phyloP scores from a whole-genome alignment of 768 basidiomycete species.

The Mycena rosella region DNA sequence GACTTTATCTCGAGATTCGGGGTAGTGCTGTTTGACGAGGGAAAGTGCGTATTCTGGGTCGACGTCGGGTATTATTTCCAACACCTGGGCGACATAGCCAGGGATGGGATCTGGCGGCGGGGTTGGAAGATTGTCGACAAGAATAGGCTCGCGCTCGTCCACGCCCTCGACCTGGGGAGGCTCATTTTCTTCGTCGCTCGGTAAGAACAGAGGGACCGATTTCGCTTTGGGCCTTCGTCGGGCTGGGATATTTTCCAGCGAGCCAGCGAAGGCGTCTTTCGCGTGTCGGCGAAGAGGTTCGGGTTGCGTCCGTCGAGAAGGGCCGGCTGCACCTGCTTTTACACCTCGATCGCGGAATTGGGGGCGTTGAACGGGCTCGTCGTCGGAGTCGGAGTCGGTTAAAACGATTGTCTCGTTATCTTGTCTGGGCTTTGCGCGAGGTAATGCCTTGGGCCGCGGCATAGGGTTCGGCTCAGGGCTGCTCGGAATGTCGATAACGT shows the following conservation, averaged over 20 bases:
- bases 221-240: conserved; percentile 23
- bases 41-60: conserved; percentile 63
- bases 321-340: conserved; percentile 9
- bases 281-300: conserved; percentile 17
- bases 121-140: conserved; percentile 15
- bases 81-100: conserved; percentile 59
- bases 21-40: conserved; percentile 61
- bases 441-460: not conserved
- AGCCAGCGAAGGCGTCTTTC: conserved; percentile 23
- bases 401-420: conserved; percentile 13
- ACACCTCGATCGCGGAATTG: conserved; percentile 8
- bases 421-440: conserved; percentile 6
- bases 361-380: not conserved
- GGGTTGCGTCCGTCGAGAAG: conserved; percentile 5
- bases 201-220: conserved; percentile 49
- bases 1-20: conserved; percentile 51
- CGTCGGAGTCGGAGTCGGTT: conserved; percentile 26
- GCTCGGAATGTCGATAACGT: conserved; percentile 20
- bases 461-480: conserved; percentile 16
- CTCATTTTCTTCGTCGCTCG: conserved; percentile 54
- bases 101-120: conserved; percentile 41
- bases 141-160: conserved; percentile 3
- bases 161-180: conserved; percentile 28
- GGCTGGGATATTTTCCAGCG: conserved; percentile 28
- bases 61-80: conserved; percentile 82